These are phyloP conservation scores for Halenospora varia DNA, from an alignment of 495 filamentous ascomycete species.

Conservation along the genomic window DNA sequence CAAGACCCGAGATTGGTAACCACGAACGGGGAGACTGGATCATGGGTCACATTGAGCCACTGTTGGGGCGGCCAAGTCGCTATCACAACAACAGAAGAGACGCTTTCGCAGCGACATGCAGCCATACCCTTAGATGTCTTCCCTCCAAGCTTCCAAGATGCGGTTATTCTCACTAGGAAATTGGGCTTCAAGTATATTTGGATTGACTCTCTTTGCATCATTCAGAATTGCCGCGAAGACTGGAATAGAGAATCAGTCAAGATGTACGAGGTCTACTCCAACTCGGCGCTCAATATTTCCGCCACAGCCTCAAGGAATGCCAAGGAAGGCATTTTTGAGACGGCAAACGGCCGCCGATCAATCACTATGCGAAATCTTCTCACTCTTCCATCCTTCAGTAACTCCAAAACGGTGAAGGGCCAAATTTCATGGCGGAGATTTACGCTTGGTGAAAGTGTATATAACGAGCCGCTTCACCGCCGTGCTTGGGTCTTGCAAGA, in stretches of 20 bases:
- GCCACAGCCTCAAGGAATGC: conserved; percentile 2
- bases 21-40: background rate
- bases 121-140: background rate
- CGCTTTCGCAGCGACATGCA: background rate
- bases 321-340: background rate
- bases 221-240: conserved; percentile 11
- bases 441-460: background rate
- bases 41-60: conserved; percentile 26
- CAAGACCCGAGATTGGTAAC: background rate
- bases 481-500: conserved; percentile 16
- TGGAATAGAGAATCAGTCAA: conserved; percentile 10
- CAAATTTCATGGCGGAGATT: background rate
- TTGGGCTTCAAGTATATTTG: conserved; percentile 1
- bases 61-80: conserved; percentile 23
- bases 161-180: conserved; percentile 2
- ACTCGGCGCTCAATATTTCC: conserved; percentile 6
- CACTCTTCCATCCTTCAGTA: background rate
- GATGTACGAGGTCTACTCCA: conserved; percentile 12
- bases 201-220: conserved; percentile 12
- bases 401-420: background rate
- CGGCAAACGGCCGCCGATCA: background rate
- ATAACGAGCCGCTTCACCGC: background rate
- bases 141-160: conserved; percentile 7
- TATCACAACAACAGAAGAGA: background rate
- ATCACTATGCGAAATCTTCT: background rate